Base-by-base conservation (phyloP, 139 green algal species). In the Coelastrella sp. region DNA sequence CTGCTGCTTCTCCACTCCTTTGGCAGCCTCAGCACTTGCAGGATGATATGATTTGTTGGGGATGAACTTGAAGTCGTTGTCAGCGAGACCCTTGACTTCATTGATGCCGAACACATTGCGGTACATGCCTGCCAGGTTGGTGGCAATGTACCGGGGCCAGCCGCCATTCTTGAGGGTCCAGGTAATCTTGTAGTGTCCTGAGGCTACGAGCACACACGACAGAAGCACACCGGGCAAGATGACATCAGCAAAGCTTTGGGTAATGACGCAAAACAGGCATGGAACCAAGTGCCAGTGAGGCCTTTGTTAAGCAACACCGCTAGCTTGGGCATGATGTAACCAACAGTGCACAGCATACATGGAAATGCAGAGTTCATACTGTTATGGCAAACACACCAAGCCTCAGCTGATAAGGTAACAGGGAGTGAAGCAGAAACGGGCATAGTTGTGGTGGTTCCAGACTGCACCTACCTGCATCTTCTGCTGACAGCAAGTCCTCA, bases 61-160 rank as follows among this genome's bases (percentile, higher is more conserved):
- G 4, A 80, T 80, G 48, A 80, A 80, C 48, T 66, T 48, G 72
- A 80, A 80, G 23, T 80, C 72, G 15, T 80, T 80, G 6, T 80
- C 27, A 45, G 45, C 17, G 25, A 74, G 38, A 0, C 77, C 77
- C 17, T 84, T 69, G 6, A 84, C 37, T 4, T 63, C 17, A 5
- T 15, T 60, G 37, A 73, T 38, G 30, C 53, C 53, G 51, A 84
- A 84, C 59, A 84, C 77, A 35, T 48, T 40, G 37, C 53, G 53
- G 6, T 64, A 64, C 53, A 64, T 69, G 27, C 62, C 76, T 23
- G 77, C 77, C 2, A 84, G 30, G 40, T 60, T 84, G 23, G 77
- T 75, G 25, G 37, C 23, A 30, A 84, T 48, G 60, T 84, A 84
- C 19, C 77, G 37, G 1, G 38, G 25, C 77, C 77, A 84, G 38